These are phyloP conservation scores for Metarhizium album DNA, from an alignment of 2,329 filamentous ascomycete genomes.

Conservation along the genomic window DNA sequence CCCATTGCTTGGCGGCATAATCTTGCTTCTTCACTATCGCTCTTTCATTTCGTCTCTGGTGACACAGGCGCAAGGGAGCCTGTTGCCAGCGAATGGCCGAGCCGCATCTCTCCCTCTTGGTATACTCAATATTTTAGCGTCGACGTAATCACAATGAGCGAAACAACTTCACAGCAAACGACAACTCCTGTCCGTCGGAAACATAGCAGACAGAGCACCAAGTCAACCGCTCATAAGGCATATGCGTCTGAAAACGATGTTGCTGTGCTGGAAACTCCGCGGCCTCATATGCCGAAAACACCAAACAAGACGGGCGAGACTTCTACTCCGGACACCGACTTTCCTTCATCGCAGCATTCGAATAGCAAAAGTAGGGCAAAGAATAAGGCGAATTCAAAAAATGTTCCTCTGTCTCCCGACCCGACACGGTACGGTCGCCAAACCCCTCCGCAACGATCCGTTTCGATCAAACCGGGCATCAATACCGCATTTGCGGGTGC, in stretches of 20 bases:
- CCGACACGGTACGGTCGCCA: constrained; percentile 28
- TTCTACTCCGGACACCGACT: constrained; percentile 20
- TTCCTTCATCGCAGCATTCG: constrained; percentile 17
- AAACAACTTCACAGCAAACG: constrained; percentile 4
- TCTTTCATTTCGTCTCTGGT: background rate
- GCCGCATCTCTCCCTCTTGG: background rate
- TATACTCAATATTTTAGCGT: background rate
- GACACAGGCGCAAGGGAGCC: background rate
- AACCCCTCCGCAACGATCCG: constrained; percentile 31
- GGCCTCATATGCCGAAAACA: constrained; percentile 30
- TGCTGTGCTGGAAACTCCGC: constrained; percentile 18
- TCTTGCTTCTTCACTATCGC: background rate
- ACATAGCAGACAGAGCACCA: constrained; percentile 30
- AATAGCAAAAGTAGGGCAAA: constrained; percentile 21
- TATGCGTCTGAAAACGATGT: constrained; percentile 50
- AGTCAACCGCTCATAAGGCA: constrained; percentile 35
- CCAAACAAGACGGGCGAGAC: constrained; percentile 33
- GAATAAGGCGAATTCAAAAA: constrained; percentile 13
- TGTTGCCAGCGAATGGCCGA: background rate
- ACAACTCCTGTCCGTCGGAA: constrained; percentile 26
- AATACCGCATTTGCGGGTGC: constrained; percentile 73
- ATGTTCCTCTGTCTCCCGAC: constrained; percentile 29
- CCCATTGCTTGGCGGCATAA: background rate
- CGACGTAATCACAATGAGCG: constrained; percentile 3
- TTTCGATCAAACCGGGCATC: constrained; percentile 32